phyloP scores from a whole-genome alignment of 768 basidiomycete genomes.

The Tephrocybe rancida region DNA sequence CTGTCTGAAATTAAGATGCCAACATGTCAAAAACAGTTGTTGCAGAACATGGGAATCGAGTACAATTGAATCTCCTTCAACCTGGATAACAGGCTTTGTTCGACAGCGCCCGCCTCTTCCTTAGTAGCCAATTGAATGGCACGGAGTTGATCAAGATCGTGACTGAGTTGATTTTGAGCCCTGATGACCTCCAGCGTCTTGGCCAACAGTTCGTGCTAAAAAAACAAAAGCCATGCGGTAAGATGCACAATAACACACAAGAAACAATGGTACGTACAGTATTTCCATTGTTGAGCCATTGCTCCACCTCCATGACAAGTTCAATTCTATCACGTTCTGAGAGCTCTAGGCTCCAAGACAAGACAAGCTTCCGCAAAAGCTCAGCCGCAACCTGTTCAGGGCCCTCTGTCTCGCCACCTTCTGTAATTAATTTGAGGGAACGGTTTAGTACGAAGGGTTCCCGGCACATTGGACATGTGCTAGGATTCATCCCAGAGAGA shows the following conservation, averaged over 20 bases:
- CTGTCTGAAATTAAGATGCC: background rate
- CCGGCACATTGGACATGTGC: conserved; percentile 17
- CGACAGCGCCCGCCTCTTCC: background rate
- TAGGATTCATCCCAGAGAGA: conserved; percentile 8
- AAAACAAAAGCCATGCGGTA: background rate
- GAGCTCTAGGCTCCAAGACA: conserved; percentile 2
- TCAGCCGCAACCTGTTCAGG: background rate
- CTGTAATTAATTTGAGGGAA: conserved; percentile 12
- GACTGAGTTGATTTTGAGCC: conserved; percentile 1
- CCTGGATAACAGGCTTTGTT: background rate
- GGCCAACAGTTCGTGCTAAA: conserved; percentile 4
- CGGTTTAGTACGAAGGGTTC: conserved; percentile 3
- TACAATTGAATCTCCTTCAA: conserved; percentile 2
- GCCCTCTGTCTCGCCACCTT: background rate
- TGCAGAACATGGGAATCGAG: background rate
- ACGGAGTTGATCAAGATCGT: background rate
- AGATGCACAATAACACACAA: background rate
- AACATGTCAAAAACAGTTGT: background rate
- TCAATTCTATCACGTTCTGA: background rate
- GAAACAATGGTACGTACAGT: background rate
- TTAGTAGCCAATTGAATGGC: background rate
- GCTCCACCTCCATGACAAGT: conserved; percentile 6
- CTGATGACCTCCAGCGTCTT: conserved; percentile 2
- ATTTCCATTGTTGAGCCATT: conserved; percentile 4
- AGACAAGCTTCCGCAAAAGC: conserved; percentile 5